Percentiles rank a stretch among this genome's conserved stretches.
These are phyloP conservation scores for Protea cynaroides DNA, from an alignment of 164 flowering plant genomes.

Conservation along the genomic window DNA sequence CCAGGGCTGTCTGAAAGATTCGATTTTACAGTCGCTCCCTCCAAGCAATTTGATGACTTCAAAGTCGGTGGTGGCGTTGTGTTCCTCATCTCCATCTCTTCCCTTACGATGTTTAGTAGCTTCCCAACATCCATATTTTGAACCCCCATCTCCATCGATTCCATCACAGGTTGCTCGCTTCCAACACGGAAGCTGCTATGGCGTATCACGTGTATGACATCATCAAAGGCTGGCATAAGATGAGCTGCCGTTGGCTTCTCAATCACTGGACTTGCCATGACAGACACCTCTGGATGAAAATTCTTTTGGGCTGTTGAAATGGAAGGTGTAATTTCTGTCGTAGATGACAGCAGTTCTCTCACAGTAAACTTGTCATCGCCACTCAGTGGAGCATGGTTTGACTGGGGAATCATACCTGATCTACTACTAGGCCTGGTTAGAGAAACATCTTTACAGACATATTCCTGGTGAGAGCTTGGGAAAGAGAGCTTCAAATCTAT, in stretches of 20 bases:
- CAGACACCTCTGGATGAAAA: not conserved
- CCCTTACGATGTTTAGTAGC: slow-evolving; percentile 52
- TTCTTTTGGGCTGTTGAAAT: slow-evolving; percentile 6
- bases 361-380: slow-evolving; percentile 75
- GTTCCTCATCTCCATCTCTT: slow-evolving; percentile 50
- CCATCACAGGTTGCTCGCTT: slow-evolving; percentile 58
- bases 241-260: slow-evolving; percentile 33
- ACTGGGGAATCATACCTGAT: slow-evolving; percentile 17
- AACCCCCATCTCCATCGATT: slow-evolving; percentile 57
- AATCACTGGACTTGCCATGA: not conserved
- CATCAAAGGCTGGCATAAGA: slow-evolving; percentile 60
- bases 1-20: slow-evolving; percentile 28
- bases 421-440: slow-evolving; percentile 21
- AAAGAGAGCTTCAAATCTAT: slow-evolving; percentile 18
- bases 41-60: slow-evolving; percentile 37
- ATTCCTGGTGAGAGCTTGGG: slow-evolving; percentile 25
- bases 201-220: slow-evolving; percentile 79
- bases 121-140: slow-evolving; percentile 65
- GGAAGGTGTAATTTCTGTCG: slow-evolving; percentile 27
- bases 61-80: slow-evolving; percentile 22
- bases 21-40: slow-evolving; percentile 25
- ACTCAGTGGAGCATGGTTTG: slow-evolving; percentile 23
- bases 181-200: slow-evolving; percentile 87
- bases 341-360: slow-evolving; percentile 48
- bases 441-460: slow-evolving; percentile 20